A percentile compares a stretch with the other conserved stretches of the same genome.
These are phyloP conservation scores for Neurospora sp. DNA, from an alignment of 495 filamentous ascomycete genomes.

Conservation along the genomic window DNA sequence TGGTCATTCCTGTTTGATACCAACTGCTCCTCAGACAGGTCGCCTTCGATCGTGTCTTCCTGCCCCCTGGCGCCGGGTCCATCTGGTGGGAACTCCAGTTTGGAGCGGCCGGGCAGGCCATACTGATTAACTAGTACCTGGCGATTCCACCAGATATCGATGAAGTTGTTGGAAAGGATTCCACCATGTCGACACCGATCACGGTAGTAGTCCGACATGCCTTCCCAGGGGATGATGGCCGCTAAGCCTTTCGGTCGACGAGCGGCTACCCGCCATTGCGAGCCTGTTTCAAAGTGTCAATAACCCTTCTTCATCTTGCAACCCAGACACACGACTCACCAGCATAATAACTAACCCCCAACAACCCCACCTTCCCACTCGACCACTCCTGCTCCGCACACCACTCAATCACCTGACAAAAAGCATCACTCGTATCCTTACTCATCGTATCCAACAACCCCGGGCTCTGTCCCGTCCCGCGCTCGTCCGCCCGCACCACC, in stretches of 20 bases:
- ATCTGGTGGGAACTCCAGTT: conserved; percentile 21
- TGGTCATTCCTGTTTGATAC: conserved; percentile 46
- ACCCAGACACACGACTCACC: conserved; percentile 15
- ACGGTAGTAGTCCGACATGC: conserved; percentile 59
- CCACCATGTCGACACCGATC: conserved; percentile 56
- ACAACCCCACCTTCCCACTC: conserved; percentile 49
- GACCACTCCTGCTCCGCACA: conserved; percentile 51
- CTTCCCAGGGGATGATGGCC: conserved; percentile 57
- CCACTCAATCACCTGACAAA: conserved; percentile 58
- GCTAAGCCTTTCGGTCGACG: conserved; percentile 48
- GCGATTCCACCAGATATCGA: conserved; percentile 56
- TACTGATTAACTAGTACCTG: conserved; percentile 58
- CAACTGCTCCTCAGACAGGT: conserved; percentile 42
- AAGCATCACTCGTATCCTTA: conserved; percentile 45
- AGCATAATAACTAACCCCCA: conserved; percentile 55
- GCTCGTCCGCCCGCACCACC: conserved; percentile 50
- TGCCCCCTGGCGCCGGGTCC: conserved; percentile 31
- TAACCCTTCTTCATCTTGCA: neutral
- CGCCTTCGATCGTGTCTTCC: conserved; percentile 50
- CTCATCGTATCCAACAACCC: conserved; percentile 54
- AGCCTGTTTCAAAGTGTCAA: conserved; percentile 2
- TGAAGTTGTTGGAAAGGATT: conserved; percentile 53
- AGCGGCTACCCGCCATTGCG: conserved; percentile 55
- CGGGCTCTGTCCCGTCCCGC: conserved; percentile 47
- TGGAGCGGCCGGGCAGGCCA: conserved; percentile 27